Conservation (phyloP, 495 filamentous ascomycete species). For the Aspergillus heteromorphus region DNA sequence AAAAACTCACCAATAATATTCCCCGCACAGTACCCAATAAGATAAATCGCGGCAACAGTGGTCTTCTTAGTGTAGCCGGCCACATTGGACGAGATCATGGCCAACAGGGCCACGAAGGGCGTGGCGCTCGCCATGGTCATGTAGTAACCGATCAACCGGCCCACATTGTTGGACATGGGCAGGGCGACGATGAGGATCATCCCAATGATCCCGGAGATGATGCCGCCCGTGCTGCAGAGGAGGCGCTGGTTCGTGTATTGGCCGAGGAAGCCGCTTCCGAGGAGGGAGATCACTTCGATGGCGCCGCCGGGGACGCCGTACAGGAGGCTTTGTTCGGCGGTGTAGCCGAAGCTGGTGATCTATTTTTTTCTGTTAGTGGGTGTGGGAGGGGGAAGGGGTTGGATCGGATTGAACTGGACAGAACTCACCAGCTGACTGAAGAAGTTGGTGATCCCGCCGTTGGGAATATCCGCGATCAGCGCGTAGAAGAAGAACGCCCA, state of each 20-base stretch:
- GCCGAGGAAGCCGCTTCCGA: constrained; percentile 55
- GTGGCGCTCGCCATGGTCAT: constrained; percentile 56
- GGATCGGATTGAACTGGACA: not conserved
- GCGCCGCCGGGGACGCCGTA: constrained; percentile 62
- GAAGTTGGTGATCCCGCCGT: constrained; percentile 67
- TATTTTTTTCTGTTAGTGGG: not conserved
- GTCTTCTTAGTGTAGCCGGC: constrained; percentile 75
- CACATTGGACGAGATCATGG: constrained; percentile 60
- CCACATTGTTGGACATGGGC: constrained; percentile 52
- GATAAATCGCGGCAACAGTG: constrained; percentile 61
- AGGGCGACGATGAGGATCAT: constrained; percentile 63
- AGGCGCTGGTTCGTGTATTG: constrained; percentile 54
- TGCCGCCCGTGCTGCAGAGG: constrained; percentile 35
- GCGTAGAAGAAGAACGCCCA: constrained; percentile 63
- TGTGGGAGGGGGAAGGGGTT: constrained; percentile 28
- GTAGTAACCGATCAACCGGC: constrained; percentile 60
- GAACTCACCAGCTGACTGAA: constrained; percentile 53
- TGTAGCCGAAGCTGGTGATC: constrained; percentile 45
- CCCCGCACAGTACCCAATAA: constrained; percentile 62
- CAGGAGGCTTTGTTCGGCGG: constrained; percentile 55
- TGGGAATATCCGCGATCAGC: constrained; percentile 57
- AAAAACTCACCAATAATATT: constrained; percentile 57
- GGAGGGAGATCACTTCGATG: constrained; percentile 57
- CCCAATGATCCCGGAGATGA: constrained; percentile 40
- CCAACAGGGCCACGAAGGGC: constrained; percentile 37